Evolutionary conservation across 495 filamentous ascomycete genomes (phyloP), one percentile per base, ranked within the genome.

Genomic region (Amphirosellinia nigrospora): DNA sequence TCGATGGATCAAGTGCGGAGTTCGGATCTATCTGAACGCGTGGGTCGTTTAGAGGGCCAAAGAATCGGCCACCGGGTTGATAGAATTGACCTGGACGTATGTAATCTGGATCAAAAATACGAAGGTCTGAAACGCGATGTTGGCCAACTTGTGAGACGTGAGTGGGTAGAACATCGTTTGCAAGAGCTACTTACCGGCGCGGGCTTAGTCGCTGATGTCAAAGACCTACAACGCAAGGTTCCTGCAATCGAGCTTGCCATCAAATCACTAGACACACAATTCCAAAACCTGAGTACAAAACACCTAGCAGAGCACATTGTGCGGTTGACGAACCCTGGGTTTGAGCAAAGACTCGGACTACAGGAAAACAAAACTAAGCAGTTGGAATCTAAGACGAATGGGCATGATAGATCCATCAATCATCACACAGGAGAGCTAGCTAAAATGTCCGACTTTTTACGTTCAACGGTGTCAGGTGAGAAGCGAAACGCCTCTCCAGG

Each of bases 221-320:
- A 70, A 4, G 67, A 74, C 0, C 48, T 46, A 32, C 68, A 50
- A 28, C 67, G 36, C 36, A 72, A 66, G 50, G 15, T 76, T 6
- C 60, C 59, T 8, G 60, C 69, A 0, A 30, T 76, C 10, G 74
- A 76, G 8, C 28, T 71, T 21, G 19, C 52, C 38, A 28, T 73
- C 15, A 38, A 66, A 66, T 34, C 59, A 0, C 30, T 78, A 26
- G 71, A 78, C n/a, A 32, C 3, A 1, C 74, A 74, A 26, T 76
- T 70, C 69, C 62, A 73, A 16, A 76, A 76, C 26, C 13, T 76
- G 13, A 72, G 55, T 34, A 72, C 76, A 5, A 76, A 68, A 19
- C 66, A 74, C 26, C 72, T 78, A 56, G 74, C 76, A 3, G 71
- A 71, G 2, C 60, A 64, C 13, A 78, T 78, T 11, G 28, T 73